These are phyloP conservation scores for Exophiala viscosa DNA, from an alignment of 2,329 filamentous ascomycete genomes.

Conservation along the genomic window DNA sequence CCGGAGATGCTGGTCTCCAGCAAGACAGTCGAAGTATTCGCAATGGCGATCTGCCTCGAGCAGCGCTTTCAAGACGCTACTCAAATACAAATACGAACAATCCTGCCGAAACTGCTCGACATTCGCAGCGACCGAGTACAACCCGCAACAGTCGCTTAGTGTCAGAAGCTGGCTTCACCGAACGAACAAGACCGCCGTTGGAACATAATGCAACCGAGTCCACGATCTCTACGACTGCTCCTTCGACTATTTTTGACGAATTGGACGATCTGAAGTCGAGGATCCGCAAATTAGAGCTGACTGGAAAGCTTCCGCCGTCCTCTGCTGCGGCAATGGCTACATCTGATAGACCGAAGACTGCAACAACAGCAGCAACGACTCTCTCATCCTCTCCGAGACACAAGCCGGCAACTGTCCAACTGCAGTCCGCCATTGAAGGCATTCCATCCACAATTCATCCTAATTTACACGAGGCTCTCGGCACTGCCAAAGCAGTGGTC, in stretches of 20 bases:
- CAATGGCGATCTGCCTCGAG: conserved; percentile 7
- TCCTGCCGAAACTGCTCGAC: conserved; percentile 11
- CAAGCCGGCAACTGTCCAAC: conserved; percentile 39
- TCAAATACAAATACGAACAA: conserved; percentile 24
- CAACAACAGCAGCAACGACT: conserved; percentile 85
- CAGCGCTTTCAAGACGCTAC: conserved; percentile 19
- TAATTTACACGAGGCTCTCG: conserved; percentile 73
- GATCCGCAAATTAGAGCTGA: conserved; percentile 84
- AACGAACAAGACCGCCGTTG: conserved; percentile 35
- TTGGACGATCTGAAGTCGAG: conserved; percentile 91
- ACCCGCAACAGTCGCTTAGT: conserved; percentile 31
- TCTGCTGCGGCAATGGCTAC: conserved; percentile 75
- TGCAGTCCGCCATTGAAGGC: conserved; percentile 44
- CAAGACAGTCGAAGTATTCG: conserved; percentile 13
- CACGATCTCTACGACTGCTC: conserved; percentile 78
- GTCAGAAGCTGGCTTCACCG: conserved; percentile 29
- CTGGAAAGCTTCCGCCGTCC: conserved; percentile 78
- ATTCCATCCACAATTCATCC: conserved; percentile 58
- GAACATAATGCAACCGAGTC: conserved; percentile 63
- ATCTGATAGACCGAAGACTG: conserved; percentile 81
- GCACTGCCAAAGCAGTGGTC: conserved; percentile 69
- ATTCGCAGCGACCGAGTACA: conserved; percentile 11
- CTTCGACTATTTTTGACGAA: conserved; percentile 96
- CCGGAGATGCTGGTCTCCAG: neutral
- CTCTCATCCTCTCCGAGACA: conserved; percentile 86